Conservation (phyloP, 177 flowering plant species). For the Vitis hybrid region DNA sequence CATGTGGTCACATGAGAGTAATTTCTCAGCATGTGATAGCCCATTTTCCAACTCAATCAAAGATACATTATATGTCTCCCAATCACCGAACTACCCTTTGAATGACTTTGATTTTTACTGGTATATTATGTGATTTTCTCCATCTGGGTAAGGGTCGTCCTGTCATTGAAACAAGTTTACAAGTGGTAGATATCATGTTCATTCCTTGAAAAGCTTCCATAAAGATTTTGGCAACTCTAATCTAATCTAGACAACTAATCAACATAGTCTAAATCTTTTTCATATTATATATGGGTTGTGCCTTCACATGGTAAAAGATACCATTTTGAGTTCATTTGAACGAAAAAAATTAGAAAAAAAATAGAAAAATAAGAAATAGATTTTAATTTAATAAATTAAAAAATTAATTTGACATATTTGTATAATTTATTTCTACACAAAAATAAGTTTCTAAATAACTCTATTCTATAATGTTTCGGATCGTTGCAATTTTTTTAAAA, state of each 20-base stretch:
- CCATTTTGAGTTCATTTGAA: too few relatives aligned
- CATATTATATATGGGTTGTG: conserved; percentile 7
- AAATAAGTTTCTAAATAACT: too few relatives aligned
- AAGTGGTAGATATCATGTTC: conserved; percentile 20
- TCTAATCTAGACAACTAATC: conserved; percentile 28
- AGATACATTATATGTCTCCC: conserved; percentile 3
- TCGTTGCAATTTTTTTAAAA: too few relatives aligned
- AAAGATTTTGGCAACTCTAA: conserved; percentile 31
- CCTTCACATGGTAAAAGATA: neutral
- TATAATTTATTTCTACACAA: too few relatives aligned
- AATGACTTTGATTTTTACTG: neutral
- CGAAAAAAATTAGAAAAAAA: too few relatives aligned
- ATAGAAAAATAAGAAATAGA: too few relatives aligned
- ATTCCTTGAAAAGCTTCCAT: conserved; percentile 17
- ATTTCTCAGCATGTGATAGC: conserved; percentile 32
- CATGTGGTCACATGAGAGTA: conserved; percentile 42
- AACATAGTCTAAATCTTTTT: conserved; percentile 13
- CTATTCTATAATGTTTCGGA: too few relatives aligned
- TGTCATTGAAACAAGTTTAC: conserved; percentile 6
- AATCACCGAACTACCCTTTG: conserved; percentile 23
- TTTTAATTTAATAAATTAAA: too few relatives aligned
- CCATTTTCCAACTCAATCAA: conserved; percentile 14
- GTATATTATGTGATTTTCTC: neutral
- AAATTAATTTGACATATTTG: too few relatives aligned
- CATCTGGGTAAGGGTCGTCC: neutral